Percentiles rank a stretch among this genome's conserved stretches.
phyloP scores from a whole-genome alignment of 2,329 filamentous ascomycete genomes.

The Claviceps humidiphila region DNA sequence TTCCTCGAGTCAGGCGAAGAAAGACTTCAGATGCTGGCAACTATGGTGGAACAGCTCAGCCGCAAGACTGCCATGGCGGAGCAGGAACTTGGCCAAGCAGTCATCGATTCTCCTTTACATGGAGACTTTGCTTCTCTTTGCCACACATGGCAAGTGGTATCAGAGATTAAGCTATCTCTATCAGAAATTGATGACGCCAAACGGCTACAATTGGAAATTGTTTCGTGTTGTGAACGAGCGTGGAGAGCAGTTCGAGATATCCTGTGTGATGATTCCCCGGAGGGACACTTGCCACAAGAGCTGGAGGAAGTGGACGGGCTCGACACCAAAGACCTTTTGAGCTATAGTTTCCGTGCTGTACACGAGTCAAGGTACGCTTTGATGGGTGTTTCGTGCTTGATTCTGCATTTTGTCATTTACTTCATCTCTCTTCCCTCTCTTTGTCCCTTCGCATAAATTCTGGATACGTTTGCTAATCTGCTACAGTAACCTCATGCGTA shows the following conservation, averaged over 20 bases:
- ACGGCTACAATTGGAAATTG: constrained; percentile 39
- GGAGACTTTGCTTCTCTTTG: constrained; percentile 55
- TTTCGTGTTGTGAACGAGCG: constrained; percentile 50
- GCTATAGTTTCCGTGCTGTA: constrained; percentile 89
- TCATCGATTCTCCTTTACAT: constrained; percentile 54
- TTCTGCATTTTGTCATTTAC: background rate
- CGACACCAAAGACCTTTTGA: constrained; percentile 78
- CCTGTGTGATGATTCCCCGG: constrained; percentile 87
- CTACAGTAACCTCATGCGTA: constrained; percentile 55
- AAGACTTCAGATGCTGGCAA: constrained; percentile 38
- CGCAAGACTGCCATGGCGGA: constrained; percentile 50
- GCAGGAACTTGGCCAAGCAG: constrained; percentile 50
- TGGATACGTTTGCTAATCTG: background rate
- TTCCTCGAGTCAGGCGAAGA: constrained; percentile 33
- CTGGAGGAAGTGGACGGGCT: constrained; percentile 57
- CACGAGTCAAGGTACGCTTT: constrained; percentile 70
- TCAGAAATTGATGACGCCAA: constrained; percentile 22
- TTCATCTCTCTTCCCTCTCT: no score
- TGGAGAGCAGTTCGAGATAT: constrained; percentile 67
- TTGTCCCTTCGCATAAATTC: background rate
- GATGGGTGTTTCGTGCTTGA: background rate
- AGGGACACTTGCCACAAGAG: constrained; percentile 71
- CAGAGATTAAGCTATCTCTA: constrained; percentile 25
- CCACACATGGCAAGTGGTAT: constrained; percentile 40
- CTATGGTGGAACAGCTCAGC: constrained; percentile 49